Percentiles rank a stretch among this genome's conserved stretches.
phyloP scores from a whole-genome alignment of 2,329 filamentous ascomycete species.

The Tolypocladium ophioglossoides region DNA sequence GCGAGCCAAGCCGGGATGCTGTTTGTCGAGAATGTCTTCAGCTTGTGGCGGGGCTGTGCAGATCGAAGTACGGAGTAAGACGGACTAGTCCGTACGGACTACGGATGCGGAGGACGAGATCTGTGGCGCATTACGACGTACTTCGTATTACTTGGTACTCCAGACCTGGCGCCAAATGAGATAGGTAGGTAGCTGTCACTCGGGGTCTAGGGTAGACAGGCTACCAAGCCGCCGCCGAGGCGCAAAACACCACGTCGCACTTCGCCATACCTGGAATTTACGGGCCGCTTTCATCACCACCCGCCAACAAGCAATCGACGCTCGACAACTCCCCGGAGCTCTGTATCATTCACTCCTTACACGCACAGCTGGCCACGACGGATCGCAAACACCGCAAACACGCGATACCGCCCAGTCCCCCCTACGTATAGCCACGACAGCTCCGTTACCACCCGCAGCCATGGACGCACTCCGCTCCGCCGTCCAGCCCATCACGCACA shows the following conservation, averaged over 20 bases:
- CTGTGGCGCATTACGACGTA: background rate
- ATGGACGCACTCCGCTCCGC: conserved; percentile 54
- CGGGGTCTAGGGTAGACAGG: background rate
- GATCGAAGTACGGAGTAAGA: too few species aligned
- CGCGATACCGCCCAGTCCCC: too few species aligned
- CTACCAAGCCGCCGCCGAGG: background rate
- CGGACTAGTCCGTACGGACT: too few species aligned
- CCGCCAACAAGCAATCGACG: too few species aligned
- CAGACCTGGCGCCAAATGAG: background rate
- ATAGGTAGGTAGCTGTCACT: too few species aligned
- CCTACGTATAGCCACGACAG: background rate
- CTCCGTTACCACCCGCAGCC: conserved; percentile 7
- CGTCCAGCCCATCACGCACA: conserved; percentile 60
- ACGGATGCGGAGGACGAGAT: background rate
- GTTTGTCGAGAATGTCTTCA: background rate
- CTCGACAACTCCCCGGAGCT: too few species aligned
- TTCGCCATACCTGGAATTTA: too few species aligned
- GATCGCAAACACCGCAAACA: too few species aligned
- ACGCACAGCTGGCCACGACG: too few species aligned
- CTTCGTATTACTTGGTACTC: too few species aligned
- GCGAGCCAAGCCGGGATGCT: background rate
- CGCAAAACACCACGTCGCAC: background rate
- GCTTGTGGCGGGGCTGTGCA: background rate
- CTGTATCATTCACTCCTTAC: too few species aligned
- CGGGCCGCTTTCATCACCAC: background rate